phyloP scores from a whole-genome alignment of 257 asterid genomes.

The Voacanga thouarsii region DNA sequence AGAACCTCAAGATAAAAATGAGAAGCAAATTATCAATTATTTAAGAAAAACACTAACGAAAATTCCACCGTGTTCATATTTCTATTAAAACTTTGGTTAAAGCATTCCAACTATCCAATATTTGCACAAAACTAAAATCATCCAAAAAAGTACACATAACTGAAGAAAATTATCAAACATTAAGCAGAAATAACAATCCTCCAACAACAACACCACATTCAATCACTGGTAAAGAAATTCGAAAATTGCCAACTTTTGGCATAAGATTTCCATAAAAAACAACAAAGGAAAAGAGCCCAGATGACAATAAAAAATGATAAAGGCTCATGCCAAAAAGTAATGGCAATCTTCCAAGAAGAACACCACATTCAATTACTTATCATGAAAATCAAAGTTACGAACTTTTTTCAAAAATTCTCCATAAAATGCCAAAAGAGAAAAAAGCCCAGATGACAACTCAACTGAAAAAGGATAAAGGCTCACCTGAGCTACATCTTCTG shows the following conservation, averaged over 20 bases:
- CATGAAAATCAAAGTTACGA: background rate
- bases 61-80: background rate
- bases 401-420: background rate
- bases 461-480: background rate
- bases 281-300: background rate
- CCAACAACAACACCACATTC: background rate
- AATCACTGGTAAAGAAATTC: background rate
- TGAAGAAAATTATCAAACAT: background rate
- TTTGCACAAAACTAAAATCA: background rate
- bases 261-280: background rate
- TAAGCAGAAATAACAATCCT: background rate
- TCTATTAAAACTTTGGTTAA: background rate
- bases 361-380: background rate
- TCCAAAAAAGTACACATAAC: no score
- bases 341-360: background rate
- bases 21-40: background rate
- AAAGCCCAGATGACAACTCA: background rate
- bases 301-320: background rate
- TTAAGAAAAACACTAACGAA: background rate
- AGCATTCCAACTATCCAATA: background rate
- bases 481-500: slow-evolving; percentile 96
- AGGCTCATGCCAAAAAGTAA: background rate
- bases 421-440: background rate
- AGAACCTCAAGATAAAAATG: background rate
- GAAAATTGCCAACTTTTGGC: background rate